These are phyloP conservation scores for Nothopassalora personata DNA, from an alignment of 2,329 filamentous ascomycete genomes.

Conservation along the genomic window DNA sequence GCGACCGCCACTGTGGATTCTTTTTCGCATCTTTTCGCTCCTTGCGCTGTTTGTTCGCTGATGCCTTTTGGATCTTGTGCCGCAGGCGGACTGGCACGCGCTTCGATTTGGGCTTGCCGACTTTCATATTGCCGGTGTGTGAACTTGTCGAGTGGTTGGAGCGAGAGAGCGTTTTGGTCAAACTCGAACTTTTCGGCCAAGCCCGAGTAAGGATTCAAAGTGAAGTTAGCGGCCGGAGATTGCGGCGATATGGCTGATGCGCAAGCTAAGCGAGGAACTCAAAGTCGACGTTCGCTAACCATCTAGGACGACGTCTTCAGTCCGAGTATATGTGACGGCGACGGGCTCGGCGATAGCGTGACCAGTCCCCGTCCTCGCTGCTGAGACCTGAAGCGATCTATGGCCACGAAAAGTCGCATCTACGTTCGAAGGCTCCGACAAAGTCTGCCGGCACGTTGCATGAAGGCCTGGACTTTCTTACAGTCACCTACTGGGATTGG, in stretches of 20 bases:
- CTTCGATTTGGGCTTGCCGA: slow-evolving; percentile 78
- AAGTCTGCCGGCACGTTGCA: too few relatives aligned
- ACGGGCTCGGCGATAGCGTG: too few relatives aligned
- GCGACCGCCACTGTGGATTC: slow-evolving; percentile 94
- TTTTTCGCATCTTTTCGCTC: slow-evolving; percentile 83
- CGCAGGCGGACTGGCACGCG: slow-evolving; percentile 81
- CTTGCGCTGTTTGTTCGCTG: slow-evolving; percentile 86
- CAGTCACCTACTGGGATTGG: too few relatives aligned
- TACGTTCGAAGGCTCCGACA: too few relatives aligned
- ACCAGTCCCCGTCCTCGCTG: too few relatives aligned
- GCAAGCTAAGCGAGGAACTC: too few relatives aligned
- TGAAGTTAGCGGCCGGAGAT: not conserved
- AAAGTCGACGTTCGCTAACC: too few relatives aligned
- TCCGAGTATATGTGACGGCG: too few relatives aligned
- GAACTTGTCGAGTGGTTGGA: not conserved
- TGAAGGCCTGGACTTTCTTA: too few relatives aligned
- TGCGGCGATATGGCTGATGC: not conserved
- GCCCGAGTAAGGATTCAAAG: not conserved
- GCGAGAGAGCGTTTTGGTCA: not conserved
- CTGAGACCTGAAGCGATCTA: too few relatives aligned
- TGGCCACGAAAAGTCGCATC: too few relatives aligned
- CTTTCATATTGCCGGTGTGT: slow-evolving; percentile 24
- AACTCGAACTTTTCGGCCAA: not conserved
- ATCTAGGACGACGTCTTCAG: too few relatives aligned
- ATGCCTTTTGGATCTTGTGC: slow-evolving; percentile 93